Percentiles rank a stretch among this genome's conserved stretches.
These are phyloP conservation scores for Lactifluus volemus DNA, from an alignment of 768 basidiomycete species.

Conservation along the genomic window DNA sequence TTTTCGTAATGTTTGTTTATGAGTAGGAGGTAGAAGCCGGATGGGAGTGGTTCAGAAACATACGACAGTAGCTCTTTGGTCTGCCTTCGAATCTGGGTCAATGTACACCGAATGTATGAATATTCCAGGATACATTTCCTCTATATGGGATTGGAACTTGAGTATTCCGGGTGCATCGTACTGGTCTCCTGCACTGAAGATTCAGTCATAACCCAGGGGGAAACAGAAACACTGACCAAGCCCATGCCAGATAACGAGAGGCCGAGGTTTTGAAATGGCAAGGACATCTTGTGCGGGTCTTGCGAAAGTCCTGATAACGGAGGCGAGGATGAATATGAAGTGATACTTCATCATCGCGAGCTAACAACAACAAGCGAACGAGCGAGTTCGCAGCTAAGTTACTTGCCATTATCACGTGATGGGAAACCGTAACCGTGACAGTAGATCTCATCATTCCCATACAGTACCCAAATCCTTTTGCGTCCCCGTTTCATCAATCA, in stretches of 20 bases:
- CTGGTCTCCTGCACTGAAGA: slow-evolving; percentile 49
- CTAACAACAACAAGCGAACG: background rate
- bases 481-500: background rate
- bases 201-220: background rate
- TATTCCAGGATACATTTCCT: slow-evolving; percentile 60
- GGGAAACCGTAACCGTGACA: too few relatives aligned
- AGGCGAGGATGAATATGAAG: background rate
- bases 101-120: slow-evolving; percentile 71
- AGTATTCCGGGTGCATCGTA: slow-evolving; percentile 67
- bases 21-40: background rate
- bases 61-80: slow-evolving; percentile 65
- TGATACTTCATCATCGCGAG: background rate
- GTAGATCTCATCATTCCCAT: too few relatives aligned
- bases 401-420: too few relatives aligned
- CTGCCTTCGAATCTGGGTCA: slow-evolving; percentile 49
- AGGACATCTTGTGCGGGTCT: slow-evolving; percentile 10
- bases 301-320: background rate
- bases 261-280: slow-evolving; percentile 27
- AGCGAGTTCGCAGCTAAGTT: too few relatives aligned
- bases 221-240: slow-evolving; percentile 32
- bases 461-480: too few relatives aligned
- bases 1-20: slow-evolving; percentile 23
- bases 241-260: slow-evolving; percentile 74
- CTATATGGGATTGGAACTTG: slow-evolving; percentile 49
- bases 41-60: slow-evolving; percentile 26